Base-by-base conservation (phyloP, 106 monocot genomes). In the Platanthera zijinensis region DNA sequence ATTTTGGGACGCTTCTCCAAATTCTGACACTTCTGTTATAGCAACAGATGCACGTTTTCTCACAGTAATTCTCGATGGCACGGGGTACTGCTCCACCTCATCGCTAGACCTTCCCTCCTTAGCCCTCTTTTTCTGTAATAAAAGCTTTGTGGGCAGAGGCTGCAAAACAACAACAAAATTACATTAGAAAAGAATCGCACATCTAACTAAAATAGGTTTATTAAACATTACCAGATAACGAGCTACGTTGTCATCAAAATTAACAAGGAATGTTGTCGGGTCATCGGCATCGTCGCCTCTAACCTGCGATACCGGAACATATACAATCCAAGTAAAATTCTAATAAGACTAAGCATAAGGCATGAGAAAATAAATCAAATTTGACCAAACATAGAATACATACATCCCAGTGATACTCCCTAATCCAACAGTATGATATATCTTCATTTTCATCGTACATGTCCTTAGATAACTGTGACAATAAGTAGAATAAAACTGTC, bases 331-430 rank as follows among this genome's bases (percentile, higher is more conserved):
- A 9, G 8, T 7, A 49, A 28, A 54, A 47, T 32, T 7, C 75
- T 52, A 45, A 66, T 14, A 70, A 9, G 57, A 66, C 5, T 9
- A 47, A 64, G 46, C 52, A 73, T 71, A 45, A 14, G 12, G 45
- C 47, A 67, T 57, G 51, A 7, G 50, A 14, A 77, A 8, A 77
- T 19, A 11, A 3, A 48, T 50, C 8, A 76, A 76, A 39, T 9
- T 15, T 28, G 6, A 71, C 19, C 22, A 73, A 50, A 52, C 17
- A 51, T 17, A 78, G 50, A 69, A 82, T 21, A 84, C 93, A 21
- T 85, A 94, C 93, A 82, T 97, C 89, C 94, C 94, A 97, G 59
- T 91, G 85, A 78, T 97, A 97, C 63, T 97, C 97, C 74, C 97
- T 87, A 22, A 97, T 45, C 97, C 97, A 97, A 28, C 84, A 84